Percentiles rank a stretch among this genome's conserved stretches.
phyloP scores from a whole-genome alignment of 2,329 filamentous ascomycete genomes.

The Diaporthe citriasiana region DNA sequence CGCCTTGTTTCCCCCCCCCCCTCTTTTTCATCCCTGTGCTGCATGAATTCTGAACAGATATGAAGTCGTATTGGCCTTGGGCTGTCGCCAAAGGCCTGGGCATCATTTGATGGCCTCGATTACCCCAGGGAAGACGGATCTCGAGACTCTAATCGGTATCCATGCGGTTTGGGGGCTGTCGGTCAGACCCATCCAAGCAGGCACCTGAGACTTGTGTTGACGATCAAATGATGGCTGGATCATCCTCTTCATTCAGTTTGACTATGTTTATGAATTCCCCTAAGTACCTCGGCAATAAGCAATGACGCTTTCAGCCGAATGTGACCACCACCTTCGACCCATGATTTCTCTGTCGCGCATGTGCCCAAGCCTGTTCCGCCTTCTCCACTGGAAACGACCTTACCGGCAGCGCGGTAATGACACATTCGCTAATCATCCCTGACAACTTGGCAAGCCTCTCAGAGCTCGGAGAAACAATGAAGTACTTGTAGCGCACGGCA shows the following conservation, averaged over 20 bases:
- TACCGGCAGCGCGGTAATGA: not conserved
- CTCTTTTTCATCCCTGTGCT: not conserved
- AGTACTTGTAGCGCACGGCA: conserved; percentile 10
- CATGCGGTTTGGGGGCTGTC: not conserved
- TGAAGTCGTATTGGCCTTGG: not conserved
- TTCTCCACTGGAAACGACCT: not conserved
- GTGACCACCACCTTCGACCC: not conserved
- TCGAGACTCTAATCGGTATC: not conserved
- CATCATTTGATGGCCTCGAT: not conserved
- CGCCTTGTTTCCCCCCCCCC: too few relatives aligned
- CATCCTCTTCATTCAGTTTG: not conserved
- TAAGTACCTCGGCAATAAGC: not conserved
- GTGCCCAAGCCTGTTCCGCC: conserved; percentile 9
- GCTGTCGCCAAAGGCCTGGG: not conserved
- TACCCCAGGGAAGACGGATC: not conserved
- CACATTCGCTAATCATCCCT: conserved; percentile 6
- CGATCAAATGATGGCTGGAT: not conserved
- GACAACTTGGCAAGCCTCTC: conserved; percentile 6
- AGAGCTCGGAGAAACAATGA: not conserved
- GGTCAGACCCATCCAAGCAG: not conserved
- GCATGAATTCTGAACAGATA: not conserved
- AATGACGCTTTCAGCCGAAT: not conserved
- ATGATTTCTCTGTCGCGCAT: not conserved
- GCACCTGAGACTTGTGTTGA: not conserved
- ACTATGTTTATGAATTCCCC: not conserved